Evolutionary conservation across 2,329 filamentous ascomycete genomes (phyloP).

Genomic region (Sporothrix protearum): DNA sequence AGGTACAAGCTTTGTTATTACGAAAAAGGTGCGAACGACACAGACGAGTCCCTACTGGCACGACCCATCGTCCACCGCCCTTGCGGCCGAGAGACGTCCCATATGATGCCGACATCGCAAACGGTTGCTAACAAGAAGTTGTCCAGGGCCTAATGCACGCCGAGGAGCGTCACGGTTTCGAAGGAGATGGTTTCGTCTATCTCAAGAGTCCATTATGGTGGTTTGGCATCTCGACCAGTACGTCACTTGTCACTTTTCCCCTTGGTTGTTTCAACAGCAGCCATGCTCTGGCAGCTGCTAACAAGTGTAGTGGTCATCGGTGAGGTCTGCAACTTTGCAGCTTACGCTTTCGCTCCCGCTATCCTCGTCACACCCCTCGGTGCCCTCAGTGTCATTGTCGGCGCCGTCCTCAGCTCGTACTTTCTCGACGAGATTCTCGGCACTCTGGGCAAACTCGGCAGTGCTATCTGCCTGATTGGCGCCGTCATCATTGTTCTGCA

Average conservation of each 20-base stretch:
- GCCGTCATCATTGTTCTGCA: conserved; percentile 97
- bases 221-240: conserved; percentile 87
- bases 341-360: conserved; percentile 97
- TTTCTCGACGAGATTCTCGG: conserved; percentile 88
- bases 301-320: conserved; percentile 71
- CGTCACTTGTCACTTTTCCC: conserved; percentile 34
- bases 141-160: conserved; percentile 66
- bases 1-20: conserved; percentile 98
- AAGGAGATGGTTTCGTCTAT: conserved; percentile 94
- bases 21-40: conserved; percentile 72
- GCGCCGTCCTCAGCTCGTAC: conserved; percentile 90
- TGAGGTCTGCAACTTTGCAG: conserved; percentile 95
- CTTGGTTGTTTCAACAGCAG: conserved; percentile 14
- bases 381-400: conserved; percentile 90
- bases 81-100: neutral
- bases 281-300: neutral
- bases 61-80: neutral
- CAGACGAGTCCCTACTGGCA: neutral
- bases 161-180: conserved; percentile 87
- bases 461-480: conserved; percentile 91
- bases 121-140: conserved; percentile 17
- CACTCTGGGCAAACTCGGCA: conserved; percentile 87
- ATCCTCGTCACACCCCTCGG: conserved; percentile 95
- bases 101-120: neutral
- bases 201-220: conserved; percentile 95